These are phyloP conservation scores for Trichosporon coremiiforme DNA, from an alignment of 1,284 basidiomycete genomes.

Conservation along the genomic window DNA sequence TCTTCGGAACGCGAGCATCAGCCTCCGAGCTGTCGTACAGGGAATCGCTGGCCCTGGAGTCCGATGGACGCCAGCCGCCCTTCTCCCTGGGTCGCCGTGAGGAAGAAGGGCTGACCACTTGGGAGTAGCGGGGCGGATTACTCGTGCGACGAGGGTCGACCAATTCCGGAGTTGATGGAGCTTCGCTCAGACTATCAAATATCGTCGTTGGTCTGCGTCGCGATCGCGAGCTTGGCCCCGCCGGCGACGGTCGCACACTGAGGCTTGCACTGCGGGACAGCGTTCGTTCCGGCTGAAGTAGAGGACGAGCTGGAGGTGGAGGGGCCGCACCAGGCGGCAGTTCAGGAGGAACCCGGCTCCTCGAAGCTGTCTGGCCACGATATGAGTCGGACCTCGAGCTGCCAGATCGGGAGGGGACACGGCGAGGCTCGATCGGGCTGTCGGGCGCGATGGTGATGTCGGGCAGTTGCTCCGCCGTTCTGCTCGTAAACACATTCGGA, in stretches of 20 bases:
- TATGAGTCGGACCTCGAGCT: neutral
- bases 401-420: neutral
- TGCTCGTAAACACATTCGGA: neutral
- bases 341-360: neutral
- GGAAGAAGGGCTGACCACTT: neutral
- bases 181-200: neutral
- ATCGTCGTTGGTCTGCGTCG: slow-evolving; percentile 2
- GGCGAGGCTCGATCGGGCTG: neutral
- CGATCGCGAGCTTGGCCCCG: neutral
- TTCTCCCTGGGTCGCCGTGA: neutral
- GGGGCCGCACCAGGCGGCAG: slow-evolving; percentile 1
- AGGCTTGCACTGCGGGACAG: slow-evolving; percentile 3
- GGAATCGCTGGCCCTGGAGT: neutral
- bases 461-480: slow-evolving; percentile 3
- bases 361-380: neutral
- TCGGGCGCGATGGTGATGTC: neutral
- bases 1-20: slow-evolving; percentile 7
- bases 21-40: slow-evolving; percentile 12
- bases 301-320: neutral
- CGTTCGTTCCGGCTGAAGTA: neutral
- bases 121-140: neutral
- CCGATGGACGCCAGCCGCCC: slow-evolving; percentile 10
- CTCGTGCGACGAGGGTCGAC: neutral
- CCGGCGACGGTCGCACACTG: neutral
- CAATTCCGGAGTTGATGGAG: neutral